Percentiles rank a stretch among this genome's conserved stretches.
Evolutionary conservation across 495 filamentous ascomycete species (phyloP).

Genomic region (Elasticomyces elasticus): DNA sequence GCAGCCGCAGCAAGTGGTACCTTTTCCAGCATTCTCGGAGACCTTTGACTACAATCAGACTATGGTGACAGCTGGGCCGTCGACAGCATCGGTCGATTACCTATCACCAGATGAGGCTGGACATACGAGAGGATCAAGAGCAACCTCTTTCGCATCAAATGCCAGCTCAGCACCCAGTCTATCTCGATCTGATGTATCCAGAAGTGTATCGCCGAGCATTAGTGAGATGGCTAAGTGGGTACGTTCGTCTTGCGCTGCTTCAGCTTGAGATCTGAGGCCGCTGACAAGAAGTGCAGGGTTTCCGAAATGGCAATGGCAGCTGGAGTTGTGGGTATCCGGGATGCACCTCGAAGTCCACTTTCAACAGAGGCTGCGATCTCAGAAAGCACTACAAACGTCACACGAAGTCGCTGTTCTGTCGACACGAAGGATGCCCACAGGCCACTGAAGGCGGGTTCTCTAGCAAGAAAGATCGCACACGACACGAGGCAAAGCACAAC

Average conservation of each 20-base stretch:
- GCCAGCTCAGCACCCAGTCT: slow-evolving; percentile 9
- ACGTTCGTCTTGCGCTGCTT: background rate
- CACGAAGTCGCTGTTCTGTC: slow-evolving; percentile 53
- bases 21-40: slow-evolving; percentile 4
- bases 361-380: slow-evolving; percentile 53
- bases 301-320: slow-evolving; percentile 31
- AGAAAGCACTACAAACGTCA: slow-evolving; percentile 57
- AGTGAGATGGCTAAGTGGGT: slow-evolving; percentile 17
- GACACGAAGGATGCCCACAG: slow-evolving; percentile 50
- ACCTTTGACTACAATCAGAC: background rate
- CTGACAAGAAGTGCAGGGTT: slow-evolving; percentile 5
- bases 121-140: slow-evolving; percentile 1
- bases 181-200: slow-evolving; percentile 7
- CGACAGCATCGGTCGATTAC: background rate
- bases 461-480: slow-evolving; percentile 52
- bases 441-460: slow-evolving; percentile 48
- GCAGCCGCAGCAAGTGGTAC: background rate
- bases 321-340: slow-evolving; percentile 51
- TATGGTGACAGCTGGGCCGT: slow-evolving; percentile 3
- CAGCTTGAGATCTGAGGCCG: background rate
- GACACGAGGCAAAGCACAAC: slow-evolving; percentile 56
- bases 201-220: slow-evolving; percentile 12
- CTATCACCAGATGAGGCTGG: slow-evolving; percentile 11
- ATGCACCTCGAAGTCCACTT: slow-evolving; percentile 46
- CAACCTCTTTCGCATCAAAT: slow-evolving; percentile 8